phyloP scores from a whole-genome alignment of 331 rosid genomes.

The Malus hybrid region DNA sequence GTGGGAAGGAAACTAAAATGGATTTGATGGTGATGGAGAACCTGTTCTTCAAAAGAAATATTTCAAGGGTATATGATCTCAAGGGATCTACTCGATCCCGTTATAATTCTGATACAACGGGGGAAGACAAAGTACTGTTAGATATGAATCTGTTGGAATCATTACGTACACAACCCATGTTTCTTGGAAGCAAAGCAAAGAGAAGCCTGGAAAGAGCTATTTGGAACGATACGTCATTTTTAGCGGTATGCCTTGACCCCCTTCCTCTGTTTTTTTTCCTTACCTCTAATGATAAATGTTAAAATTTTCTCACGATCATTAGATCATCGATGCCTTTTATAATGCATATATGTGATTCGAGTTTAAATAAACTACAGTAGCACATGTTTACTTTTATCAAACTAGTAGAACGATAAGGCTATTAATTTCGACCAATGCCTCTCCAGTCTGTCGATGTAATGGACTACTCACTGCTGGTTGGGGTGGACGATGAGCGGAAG shows the following conservation, averaged over 20 bases:
- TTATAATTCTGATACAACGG: conserved; percentile 75
- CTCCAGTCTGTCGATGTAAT: conserved; percentile 94
- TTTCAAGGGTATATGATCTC: conserved; percentile 85
- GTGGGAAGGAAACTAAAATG: conserved; percentile 88
- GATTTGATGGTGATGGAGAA: conserved; percentile 98
- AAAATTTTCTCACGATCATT: too few species aligned
- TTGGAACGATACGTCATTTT: conserved; percentile 91
- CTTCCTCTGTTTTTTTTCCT: not conserved
- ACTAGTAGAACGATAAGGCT: not conserved
- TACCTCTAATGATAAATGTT: too few species aligned
- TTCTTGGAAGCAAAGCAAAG: conserved; percentile 96
- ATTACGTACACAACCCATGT: conserved; percentile 77
- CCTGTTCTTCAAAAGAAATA: conserved; percentile 78
- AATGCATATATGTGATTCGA: too few species aligned
- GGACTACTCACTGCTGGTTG: conserved; percentile 96
- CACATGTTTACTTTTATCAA: too few species aligned
- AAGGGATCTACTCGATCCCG: conserved; percentile 97
- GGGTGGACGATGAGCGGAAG: conserved; percentile 83
- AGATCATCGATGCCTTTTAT: too few species aligned
- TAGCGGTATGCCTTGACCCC: conserved; percentile 53
- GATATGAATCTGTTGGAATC: conserved; percentile 94
- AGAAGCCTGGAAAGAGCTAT: conserved; percentile 87
- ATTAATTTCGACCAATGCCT: not conserved
- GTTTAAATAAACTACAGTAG: too few species aligned
- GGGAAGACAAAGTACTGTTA: conserved; percentile 75